A percentile compares a stretch with the other conserved stretches of the same genome.
phyloP scores from a whole-genome alignment of 1,284 basidiomycete species.

The Ustilago vetiveriae region DNA sequence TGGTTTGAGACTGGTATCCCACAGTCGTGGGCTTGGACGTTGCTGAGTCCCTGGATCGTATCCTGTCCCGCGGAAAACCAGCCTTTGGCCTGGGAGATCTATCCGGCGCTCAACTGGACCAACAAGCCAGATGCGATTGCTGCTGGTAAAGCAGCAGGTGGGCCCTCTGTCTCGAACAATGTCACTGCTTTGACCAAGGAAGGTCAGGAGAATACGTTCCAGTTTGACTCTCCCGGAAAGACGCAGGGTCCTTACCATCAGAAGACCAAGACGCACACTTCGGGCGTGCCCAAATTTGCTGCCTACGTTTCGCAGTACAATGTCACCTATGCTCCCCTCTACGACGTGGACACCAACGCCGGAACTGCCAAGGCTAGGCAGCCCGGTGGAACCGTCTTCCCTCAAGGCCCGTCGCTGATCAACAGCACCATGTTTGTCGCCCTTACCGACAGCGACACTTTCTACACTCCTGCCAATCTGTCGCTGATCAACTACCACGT shows the following conservation, averaged over 20 bases:
- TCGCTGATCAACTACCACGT: constrained; percentile 49
- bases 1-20: constrained; percentile 59
- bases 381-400: constrained; percentile 39
- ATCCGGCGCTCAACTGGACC: constrained; percentile 47
- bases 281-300: constrained; percentile 43
- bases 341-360: constrained; percentile 43
- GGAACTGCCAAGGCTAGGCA: constrained; percentile 50
- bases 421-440: constrained; percentile 55
- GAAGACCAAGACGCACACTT: constrained; percentile 42
- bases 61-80: constrained; percentile 46
- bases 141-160: constrained; percentile 44
- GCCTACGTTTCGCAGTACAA: constrained; percentile 56
- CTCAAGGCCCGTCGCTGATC: constrained; percentile 30
- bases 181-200: constrained; percentile 45
- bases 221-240: constrained; percentile 49
- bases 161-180: constrained; percentile 52
- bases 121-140: constrained; percentile 49
- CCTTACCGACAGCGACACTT: constrained; percentile 35
- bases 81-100: constrained; percentile 53
- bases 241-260: constrained; percentile 53
- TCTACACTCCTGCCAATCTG: constrained; percentile 48
- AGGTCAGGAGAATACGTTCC: constrained; percentile 40
- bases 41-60: constrained; percentile 48
- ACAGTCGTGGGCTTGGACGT: constrained; percentile 58
- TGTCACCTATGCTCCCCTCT: constrained; percentile 51